A percentile compares a stretch with the other conserved stretches of the same genome.
These are phyloP conservation scores for Arthrinium phaeospermum DNA, from an alignment of 2,329 filamentous ascomycete species.

Conservation along the genomic window DNA sequence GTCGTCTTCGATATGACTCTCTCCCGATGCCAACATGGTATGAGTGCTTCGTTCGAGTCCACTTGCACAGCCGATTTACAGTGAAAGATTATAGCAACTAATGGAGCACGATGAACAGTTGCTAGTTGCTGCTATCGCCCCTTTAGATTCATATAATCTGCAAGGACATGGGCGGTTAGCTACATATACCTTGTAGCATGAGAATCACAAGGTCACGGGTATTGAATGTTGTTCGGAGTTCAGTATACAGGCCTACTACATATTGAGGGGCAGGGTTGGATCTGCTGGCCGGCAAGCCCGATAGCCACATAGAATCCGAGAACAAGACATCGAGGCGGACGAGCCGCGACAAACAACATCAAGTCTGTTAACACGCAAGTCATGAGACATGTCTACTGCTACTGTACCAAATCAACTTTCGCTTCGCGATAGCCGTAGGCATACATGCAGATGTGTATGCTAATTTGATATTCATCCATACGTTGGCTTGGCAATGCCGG, in stretches of 20 bases:
- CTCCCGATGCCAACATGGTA: neutral
- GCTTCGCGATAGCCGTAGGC: neutral
- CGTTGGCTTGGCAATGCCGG: neutral
- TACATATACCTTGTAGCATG: neutral
- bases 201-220: neutral
- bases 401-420: neutral
- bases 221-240: neutral
- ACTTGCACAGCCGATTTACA: neutral
- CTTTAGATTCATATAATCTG: neutral
- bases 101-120: neutral
- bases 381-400: neutral
- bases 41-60: neutral
- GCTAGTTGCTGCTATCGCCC: neutral
- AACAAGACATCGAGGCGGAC: neutral
- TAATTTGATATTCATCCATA: constrained; percentile 3
- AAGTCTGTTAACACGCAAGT: neutral
- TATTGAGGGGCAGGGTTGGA: neutral
- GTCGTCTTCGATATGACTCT: neutral
- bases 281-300: neutral
- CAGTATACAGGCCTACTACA: neutral
- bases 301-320: neutral
- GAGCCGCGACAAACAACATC: neutral
- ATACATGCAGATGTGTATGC: neutral
- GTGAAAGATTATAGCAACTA: neutral
- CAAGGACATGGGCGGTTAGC: neutral